Percentiles rank a stretch among this genome's conserved stretches.
Evolutionary conservation across 2,329 filamentous ascomycete genomes (phyloP).

Genomic region (Curvularia sp.): DNA sequence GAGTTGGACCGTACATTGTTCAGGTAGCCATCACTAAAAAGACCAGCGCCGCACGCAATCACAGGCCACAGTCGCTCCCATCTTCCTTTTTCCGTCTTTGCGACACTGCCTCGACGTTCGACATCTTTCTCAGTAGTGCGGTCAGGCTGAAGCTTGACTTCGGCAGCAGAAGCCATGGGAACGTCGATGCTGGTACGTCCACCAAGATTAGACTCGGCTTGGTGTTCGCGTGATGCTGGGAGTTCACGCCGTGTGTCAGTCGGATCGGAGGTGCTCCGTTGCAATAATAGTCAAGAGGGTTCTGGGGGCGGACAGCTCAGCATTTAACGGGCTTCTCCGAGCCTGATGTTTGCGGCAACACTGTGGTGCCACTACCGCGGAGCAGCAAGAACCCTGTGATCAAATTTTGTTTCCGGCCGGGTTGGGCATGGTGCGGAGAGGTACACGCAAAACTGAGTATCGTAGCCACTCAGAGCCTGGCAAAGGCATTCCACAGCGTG

Average conservation of each 20-base stretch:
- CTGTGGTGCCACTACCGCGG: constrained; percentile 5
- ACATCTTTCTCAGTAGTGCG: constrained; percentile 17
- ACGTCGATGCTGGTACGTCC: background rate
- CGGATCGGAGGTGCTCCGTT: background rate
- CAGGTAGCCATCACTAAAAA: constrained; percentile 92
- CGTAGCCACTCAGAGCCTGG: constrained; percentile 11
- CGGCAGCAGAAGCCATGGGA: constrained; percentile 24
- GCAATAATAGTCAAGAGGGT: background rate
- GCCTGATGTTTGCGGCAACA: background rate
- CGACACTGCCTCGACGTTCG: constrained; percentile 38
- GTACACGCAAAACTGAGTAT: background rate
- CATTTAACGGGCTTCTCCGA: constrained; percentile 2
- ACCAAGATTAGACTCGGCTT: background rate
- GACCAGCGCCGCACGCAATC: constrained; percentile 85
- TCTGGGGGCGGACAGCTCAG: background rate
- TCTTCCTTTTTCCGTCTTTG: constrained; percentile 42
- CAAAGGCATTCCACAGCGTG: background rate
- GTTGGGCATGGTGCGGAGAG: constrained; percentile 6
- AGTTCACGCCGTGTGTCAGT: background rate
- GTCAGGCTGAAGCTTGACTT: constrained; percentile 7
- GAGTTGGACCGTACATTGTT: constrained; percentile 69
- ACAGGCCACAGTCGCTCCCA: constrained; percentile 70
- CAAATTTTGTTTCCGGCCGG: constrained; percentile 4
- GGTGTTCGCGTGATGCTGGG: background rate
- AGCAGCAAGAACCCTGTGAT: constrained; percentile 16